Conservation (phyloP, 345 rosid species). For the Bruguiera gymnorhiza region DNA sequence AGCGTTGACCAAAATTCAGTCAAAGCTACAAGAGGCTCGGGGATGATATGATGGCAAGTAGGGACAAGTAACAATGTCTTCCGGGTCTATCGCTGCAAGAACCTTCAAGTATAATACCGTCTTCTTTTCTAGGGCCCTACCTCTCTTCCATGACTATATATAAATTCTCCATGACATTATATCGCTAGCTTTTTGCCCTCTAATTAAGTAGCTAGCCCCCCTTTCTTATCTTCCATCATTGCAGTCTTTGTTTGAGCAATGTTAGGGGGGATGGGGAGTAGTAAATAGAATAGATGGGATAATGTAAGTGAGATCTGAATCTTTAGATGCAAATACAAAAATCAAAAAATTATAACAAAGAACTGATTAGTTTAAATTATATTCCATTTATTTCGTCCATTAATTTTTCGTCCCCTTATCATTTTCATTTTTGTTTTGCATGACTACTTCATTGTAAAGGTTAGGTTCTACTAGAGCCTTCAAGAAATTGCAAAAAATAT, state of each 20-base stretch:
- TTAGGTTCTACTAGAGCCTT: too few relatives aligned
- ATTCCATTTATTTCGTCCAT: too few relatives aligned
- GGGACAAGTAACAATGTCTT: neutral
- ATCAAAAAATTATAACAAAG: too few relatives aligned
- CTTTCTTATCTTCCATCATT: neutral
- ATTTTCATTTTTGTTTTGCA: too few relatives aligned
- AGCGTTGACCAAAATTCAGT: constrained; percentile 26
- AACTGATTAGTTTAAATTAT: too few relatives aligned
- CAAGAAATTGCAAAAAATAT: too few relatives aligned
- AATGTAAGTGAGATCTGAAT: too few relatives aligned
- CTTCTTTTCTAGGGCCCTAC: constrained; percentile 13
- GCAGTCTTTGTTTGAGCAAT: neutral
- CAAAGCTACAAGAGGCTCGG: constrained; percentile 3
- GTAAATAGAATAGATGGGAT: too few relatives aligned
- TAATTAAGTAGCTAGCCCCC: neutral
- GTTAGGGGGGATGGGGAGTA: too few relatives aligned
- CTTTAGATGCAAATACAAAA: too few relatives aligned
- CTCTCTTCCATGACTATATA: neutral
- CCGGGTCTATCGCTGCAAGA: neutral
- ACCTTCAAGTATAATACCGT: neutral
- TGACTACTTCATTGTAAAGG: too few relatives aligned
- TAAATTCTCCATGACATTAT: neutral
- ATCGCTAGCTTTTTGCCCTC: neutral
- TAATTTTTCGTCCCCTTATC: too few relatives aligned
- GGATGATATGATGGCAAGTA: neutral